Evolutionary conservation across 2,329 filamentous ascomycete genomes (phyloP), one percentile per base, ranked within the genome.

Genomic region (Cryphonectria radicalis): DNA sequence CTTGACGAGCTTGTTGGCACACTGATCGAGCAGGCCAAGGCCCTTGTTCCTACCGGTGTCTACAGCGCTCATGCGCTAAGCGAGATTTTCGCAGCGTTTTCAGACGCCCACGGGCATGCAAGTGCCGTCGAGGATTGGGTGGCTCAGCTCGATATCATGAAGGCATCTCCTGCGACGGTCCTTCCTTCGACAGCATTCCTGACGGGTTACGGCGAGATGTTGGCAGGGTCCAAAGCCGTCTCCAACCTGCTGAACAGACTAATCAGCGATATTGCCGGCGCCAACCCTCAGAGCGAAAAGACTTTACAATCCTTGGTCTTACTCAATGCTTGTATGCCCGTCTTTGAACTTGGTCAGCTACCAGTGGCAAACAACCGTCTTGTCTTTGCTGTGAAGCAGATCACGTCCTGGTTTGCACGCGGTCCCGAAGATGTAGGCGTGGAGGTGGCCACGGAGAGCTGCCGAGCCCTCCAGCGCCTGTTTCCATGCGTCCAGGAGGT

Each of bases 311-410:
- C 81, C 0, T 79, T 92, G 3, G 84, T 87, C 2, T 80, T 91
- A 1, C 80, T 91, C 5, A 87, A 89, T 25, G 80, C 86, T 10
- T 85, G 83, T 70, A 79, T 87, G 71, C 79, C 81, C 11, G 79
- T 89, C 19, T 91, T 89, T 72, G 83, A 86, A 35, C 65, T 79
- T 0, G 86, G 84, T 2, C 81, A 86, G 72, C 74, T 90, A 10
- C 89, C 89, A 0, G 85, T 90, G 0, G 86, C 88, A 1, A 88
- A 86, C 62, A 90, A 95, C 76, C 88, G 94, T 35, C 81, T 96
- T 3, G 89, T 97, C 0, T 96, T 97, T 81, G 90, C 95, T 11
- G 89, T 95, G 59, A 93, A 92, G 77, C 91, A 95, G 74, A 86
- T 97, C 10, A 87, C 92, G 0, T 87, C 89, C 11, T 95, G 92